Evolutionary conservation across 305 asterid genomes (phyloP), one percentile per base, ranked within the genome.

Genomic region (Solanum hybrid): DNA sequence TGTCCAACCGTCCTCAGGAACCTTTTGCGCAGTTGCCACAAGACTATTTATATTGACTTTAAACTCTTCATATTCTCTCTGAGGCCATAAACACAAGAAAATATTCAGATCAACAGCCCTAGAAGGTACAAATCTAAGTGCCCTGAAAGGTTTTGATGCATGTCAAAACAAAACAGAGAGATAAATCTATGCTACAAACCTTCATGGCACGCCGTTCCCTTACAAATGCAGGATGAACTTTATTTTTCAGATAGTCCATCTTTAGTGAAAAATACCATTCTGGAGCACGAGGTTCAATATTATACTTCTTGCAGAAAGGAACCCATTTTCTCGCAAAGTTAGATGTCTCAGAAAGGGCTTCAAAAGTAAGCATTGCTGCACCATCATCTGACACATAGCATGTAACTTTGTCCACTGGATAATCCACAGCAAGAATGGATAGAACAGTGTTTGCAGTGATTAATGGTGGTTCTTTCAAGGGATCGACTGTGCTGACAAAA

Each of bases 351-450:
- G 97, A 94, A 61, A 96, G 95, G 90, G 99, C 96, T 89, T 96
- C 99, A 82, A 96, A 97, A 72, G 99, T 96, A 91, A 96, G 98
- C 98, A 97, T 95, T 75, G 99, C 95, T 45, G 98, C 98, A 91
- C 99, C 99, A 92, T 97, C 99, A 91, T 97, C 99, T 10, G 99
- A 96, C 79, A 96, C 97, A 61, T 97, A 97, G 90, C 99, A 97
- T 32, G 98, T 90, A 24, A 96, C 97, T 90, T 95, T 95, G 36
- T 96, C 95, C 1, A 94, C 94, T n/a, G 99, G 99, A 91, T 96
- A 96, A 91, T 96, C 99, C 89, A 94, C 95, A 26, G 99, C 98
- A 72, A 97, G 96, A 65, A 97, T 97, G 76, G 99, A 97, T 57
- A 97, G 95, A 91, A 97, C 97, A 7, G 99, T 97, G 91, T 97